Percentiles rank a stretch among this genome's conserved stretches.
Conservation (phyloP, 129 eudicot species). For the Chrysanthemum lavandulifolium region DNA sequence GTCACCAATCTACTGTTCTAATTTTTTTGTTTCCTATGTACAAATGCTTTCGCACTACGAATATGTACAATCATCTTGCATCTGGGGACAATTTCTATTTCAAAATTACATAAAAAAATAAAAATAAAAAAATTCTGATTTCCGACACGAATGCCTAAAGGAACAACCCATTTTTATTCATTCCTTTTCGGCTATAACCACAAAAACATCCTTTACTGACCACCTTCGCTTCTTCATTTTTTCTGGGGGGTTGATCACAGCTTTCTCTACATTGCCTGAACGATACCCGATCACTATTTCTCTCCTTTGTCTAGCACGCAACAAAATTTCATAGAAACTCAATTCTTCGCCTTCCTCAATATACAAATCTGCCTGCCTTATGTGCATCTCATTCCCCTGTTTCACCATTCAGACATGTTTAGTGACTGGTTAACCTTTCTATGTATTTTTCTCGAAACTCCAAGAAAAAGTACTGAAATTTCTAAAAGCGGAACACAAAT, state of each 20-base stretch:
- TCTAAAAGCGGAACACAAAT: neutral
- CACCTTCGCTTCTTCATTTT: conserved; percentile 57
- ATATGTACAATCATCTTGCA: neutral
- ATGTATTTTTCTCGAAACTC: neutral
- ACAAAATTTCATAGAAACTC: conserved; percentile 69
- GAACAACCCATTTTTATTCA: conserved; percentile 24
- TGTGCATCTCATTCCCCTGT: conserved; percentile 86
- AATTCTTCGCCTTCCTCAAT: conserved; percentile 66
- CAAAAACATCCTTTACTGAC: conserved; percentile 71
- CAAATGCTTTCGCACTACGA: neutral
- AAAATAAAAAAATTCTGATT: neutral
- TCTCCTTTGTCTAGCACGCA: conserved; percentile 77
- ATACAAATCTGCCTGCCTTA: conserved; percentile 73
- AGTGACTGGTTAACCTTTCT: neutral
- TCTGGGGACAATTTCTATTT: neutral
- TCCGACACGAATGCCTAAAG: neutral
- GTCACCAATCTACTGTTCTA: neutral
- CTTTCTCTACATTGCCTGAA: conserved; percentile 59
- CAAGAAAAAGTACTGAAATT: neutral
- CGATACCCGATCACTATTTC: conserved; percentile 78
- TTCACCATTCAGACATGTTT: neutral
- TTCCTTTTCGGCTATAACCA: conserved; percentile 87
- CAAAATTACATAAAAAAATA: neutral
- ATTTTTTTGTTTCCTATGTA: conserved; percentile 1
- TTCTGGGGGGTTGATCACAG: conserved; percentile 63